A percentile compares a stretch with the other conserved stretches of the same genome.
These are phyloP conservation scores for Rhizopogon rudus DNA, from an alignment of 768 basidiomycete genomes.

Conservation along the genomic window DNA sequence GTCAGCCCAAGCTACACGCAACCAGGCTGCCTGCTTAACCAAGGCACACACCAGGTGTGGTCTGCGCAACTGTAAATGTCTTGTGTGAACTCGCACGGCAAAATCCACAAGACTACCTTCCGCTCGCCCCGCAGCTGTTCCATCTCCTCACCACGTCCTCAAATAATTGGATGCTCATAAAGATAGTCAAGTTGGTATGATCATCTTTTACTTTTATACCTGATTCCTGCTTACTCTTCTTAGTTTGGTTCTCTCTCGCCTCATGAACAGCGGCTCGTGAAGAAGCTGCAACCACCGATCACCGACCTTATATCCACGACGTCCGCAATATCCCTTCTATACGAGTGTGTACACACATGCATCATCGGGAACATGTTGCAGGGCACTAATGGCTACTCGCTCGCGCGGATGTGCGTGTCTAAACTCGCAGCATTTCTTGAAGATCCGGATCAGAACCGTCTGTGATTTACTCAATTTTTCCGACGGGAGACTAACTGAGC, in stretches of 20 bases:
- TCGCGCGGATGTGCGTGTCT: constrained; percentile 87
- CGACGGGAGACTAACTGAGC: not conserved
- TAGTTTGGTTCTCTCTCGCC: constrained; percentile 94
- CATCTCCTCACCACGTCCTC: constrained; percentile 88
- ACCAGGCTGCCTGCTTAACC: constrained; percentile 1
- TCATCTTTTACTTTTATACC: not conserved
- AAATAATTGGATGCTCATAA: constrained; percentile 99
- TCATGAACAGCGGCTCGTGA: constrained; percentile 87
- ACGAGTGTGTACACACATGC: constrained; percentile 98
- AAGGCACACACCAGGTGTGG: constrained; percentile 55
- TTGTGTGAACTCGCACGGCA: constrained; percentile 86
- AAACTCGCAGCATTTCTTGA: constrained; percentile 90
- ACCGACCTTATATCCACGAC: constrained; percentile 95
- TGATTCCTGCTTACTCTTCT: constrained; percentile 1
- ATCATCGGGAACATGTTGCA: constrained; percentile 96
- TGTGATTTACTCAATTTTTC: constrained; percentile 27
- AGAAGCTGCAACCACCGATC: constrained; percentile 90
- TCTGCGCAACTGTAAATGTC: constrained; percentile 92
- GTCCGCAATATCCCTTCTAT: constrained; percentile 89
- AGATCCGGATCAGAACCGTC: constrained; percentile 94
- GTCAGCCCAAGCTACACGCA: constrained; percentile 28
- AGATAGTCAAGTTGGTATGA: constrained; percentile 90
- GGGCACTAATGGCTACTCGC: constrained; percentile 64
- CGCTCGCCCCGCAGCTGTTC: constrained; percentile 89
- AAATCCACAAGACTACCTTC: constrained; percentile 76